A percentile compares a stretch with the other conserved stretches of the same genome.
These are phyloP conservation scores for Chloranthus sessilifolius DNA, from an alignment of 164 flowering plant genomes.

Conservation along the genomic window DNA sequence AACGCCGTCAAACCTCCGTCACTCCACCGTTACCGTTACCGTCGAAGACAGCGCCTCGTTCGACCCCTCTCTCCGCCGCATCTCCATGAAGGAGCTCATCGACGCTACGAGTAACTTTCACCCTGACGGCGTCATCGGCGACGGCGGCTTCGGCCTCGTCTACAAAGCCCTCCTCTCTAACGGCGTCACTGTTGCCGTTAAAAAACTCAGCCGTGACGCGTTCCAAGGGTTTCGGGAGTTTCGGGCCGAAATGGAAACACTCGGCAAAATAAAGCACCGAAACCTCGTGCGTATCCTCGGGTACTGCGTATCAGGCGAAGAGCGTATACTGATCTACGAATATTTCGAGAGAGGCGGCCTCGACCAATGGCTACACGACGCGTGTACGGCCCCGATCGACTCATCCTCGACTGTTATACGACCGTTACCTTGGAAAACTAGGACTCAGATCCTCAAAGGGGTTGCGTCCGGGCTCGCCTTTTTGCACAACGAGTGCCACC, in stretches of 20 bases:
- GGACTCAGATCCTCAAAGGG: conserved; percentile 48
- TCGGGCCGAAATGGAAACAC: conserved; percentile 83
- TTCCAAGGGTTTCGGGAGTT: conserved; percentile 84
- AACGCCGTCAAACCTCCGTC: conserved; percentile 14
- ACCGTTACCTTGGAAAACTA: conserved; percentile 50
- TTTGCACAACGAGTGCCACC: conserved; percentile 30
- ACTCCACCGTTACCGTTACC: conserved; percentile 11
- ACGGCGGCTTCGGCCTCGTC: conserved; percentile 80
- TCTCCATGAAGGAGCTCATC: conserved; percentile 65
- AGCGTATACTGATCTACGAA: conserved; percentile 73
- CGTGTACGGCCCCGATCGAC: conserved; percentile 10
- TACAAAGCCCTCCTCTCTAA: conserved; percentile 52
- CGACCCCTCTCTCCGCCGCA: conserved; percentile 42
- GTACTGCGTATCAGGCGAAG: conserved; percentile 52
- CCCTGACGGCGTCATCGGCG: conserved; percentile 61
- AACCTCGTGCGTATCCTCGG: conserved; percentile 71
- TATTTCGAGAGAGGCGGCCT: conserved; percentile 61
- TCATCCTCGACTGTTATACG: background rate
- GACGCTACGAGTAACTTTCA: conserved; percentile 59
- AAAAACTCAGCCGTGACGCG: conserved; percentile 63
- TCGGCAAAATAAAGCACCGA: conserved; percentile 52
- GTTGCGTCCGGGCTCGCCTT: conserved; percentile 59
- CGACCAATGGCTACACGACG: conserved; percentile 68
- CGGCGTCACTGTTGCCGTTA: conserved; percentile 67
- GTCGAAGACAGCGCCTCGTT: conserved; percentile 49